A percentile compares a stretch with the other conserved stretches of the same genome.
Conservation (phyloP, 2,329 filamentous ascomycete genomes). For the Hypoxylon sp. region DNA sequence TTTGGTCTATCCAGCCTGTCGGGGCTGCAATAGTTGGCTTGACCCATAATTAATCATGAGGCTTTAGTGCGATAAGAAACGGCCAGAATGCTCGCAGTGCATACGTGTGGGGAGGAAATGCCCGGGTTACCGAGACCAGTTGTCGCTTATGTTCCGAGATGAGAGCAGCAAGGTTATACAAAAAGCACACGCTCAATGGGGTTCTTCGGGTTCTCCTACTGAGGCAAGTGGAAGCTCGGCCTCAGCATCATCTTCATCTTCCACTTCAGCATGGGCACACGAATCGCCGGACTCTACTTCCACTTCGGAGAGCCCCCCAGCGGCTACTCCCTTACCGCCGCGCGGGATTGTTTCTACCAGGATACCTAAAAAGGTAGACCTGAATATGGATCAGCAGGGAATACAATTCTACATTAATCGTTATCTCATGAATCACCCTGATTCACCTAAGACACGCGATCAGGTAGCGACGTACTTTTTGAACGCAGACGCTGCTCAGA, state of each 20-base stretch:
- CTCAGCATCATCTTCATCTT: constrained; percentile 47
- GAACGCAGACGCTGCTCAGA: constrained; percentile 61
- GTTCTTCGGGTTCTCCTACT: constrained; percentile 53
- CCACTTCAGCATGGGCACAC: constrained; percentile 31
- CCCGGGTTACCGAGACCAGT: constrained; percentile 74
- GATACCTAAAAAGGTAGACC: constrained; percentile 57
- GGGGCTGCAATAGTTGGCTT: constrained; percentile 23
- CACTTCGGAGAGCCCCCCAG: constrained; percentile 28
- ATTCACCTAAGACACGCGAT: constrained; percentile 60
- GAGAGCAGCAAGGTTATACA: constrained; percentile 74
- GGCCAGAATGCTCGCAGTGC: constrained; percentile 75
- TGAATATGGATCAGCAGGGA: constrained; percentile 63
- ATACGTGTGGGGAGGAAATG: constrained; percentile 72
- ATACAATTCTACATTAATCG: constrained; percentile 67
- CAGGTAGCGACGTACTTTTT: constrained; percentile 56
- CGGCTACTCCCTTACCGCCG: constrained; percentile 27
- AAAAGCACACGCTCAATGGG: constrained; percentile 70
- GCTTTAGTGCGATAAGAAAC: constrained; percentile 71
- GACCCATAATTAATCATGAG: constrained; percentile 39
- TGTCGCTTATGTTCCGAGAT: constrained; percentile 77
- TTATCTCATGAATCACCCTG: constrained; percentile 67
- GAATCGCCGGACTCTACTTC: constrained; percentile 21
- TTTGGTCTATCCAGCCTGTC: constrained; percentile 26
- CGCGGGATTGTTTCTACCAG: constrained; percentile 39
- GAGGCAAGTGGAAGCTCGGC: constrained; percentile 46